Percentiles rank a stretch among this genome's conserved stretches.
Evolutionary conservation across 768 basidiomycete genomes (phyloP).

Genomic region (Mycena rosella): DNA sequence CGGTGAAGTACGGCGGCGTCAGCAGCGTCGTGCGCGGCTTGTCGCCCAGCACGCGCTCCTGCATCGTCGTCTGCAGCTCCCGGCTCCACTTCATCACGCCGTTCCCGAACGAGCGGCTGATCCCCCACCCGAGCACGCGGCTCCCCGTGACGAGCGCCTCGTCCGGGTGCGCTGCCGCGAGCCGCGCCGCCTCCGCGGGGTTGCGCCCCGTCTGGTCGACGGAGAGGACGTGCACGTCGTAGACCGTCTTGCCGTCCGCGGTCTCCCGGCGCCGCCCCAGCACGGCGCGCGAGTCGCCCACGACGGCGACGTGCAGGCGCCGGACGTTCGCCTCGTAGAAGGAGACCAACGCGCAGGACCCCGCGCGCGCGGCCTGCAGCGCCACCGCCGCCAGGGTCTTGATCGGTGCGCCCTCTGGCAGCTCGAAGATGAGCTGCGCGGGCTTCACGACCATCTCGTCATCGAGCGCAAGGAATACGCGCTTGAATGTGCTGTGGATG

Average conservation of each 20-base stretch:
- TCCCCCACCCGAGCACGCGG: slow-evolving; percentile 55
- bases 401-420: slow-evolving; percentile 27
- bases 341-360: slow-evolving; percentile 59
- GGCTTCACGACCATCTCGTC: slow-evolving; percentile 54
- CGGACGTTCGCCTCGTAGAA: slow-evolving; percentile 57
- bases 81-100: slow-evolving; percentile 59
- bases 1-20: slow-evolving; percentile 70
- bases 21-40: slow-evolving; percentile 43
- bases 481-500: slow-evolving; percentile 52
- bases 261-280: slow-evolving; percentile 53
- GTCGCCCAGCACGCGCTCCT: slow-evolving; percentile 50
- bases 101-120: slow-evolving; percentile 61
- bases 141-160: slow-evolving; percentile 52
- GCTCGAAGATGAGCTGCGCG: slow-evolving; percentile 43
- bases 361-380: slow-evolving; percentile 51
- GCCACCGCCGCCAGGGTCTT: slow-evolving; percentile 43
- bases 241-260: slow-evolving; percentile 44
- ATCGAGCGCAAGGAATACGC: slow-evolving; percentile 55
- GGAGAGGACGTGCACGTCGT: slow-evolving; percentile 56
- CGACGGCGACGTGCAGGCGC: slow-evolving; percentile 56
- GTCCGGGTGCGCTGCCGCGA: slow-evolving; percentile 53
- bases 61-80: slow-evolving; percentile 51
- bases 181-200: slow-evolving; percentile 52
- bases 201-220: slow-evolving; percentile 57
- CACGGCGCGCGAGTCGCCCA: slow-evolving; percentile 64